A percentile compares a stretch with the other conserved stretches of the same genome.
These are phyloP conservation scores for Paracamarosporium sp. DNA, from an alignment of 2,329 filamentous ascomycete species.

Conservation along the genomic window DNA sequence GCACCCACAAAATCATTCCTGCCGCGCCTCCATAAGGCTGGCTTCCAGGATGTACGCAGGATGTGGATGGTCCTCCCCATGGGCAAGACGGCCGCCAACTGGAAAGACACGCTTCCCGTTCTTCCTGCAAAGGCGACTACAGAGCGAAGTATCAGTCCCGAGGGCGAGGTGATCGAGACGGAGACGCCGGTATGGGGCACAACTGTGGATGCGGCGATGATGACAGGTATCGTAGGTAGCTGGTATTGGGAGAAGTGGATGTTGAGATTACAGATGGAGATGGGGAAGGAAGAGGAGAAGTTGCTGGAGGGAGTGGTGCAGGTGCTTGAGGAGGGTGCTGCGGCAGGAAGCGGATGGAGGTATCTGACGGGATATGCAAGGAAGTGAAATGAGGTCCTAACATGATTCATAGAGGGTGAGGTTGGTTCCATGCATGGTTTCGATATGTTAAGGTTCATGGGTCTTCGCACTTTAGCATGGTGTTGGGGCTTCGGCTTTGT, in stretches of 20 bases:
- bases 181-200: slow-evolving; percentile 40
- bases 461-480: slow-evolving; percentile 22
- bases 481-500: slow-evolving; percentile 23
- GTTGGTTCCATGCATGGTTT: slow-evolving; percentile 1
- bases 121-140: slow-evolving; percentile 34
- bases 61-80: slow-evolving; percentile 91
- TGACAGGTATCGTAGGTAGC: slow-evolving; percentile 82
- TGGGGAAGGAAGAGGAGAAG: slow-evolving; percentile 67
- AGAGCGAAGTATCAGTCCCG: slow-evolving; percentile 47
- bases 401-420: slow-evolving; percentile 12
- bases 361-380: slow-evolving; percentile 61
- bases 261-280: slow-evolving; percentile 85
- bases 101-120: slow-evolving; percentile 45
- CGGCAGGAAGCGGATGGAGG: slow-evolving; percentile 64
- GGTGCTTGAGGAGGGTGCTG: slow-evolving; percentile 67
- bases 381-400: slow-evolving; percentile 32
- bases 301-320: slow-evolving; percentile 63
- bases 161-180: slow-evolving; percentile 38
- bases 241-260: slow-evolving; percentile 98
- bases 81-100: slow-evolving; percentile 58
- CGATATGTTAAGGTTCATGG: not conserved
- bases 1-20: slow-evolving; percentile 83
- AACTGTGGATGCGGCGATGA: slow-evolving; percentile 73
- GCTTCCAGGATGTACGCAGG: slow-evolving; percentile 81
- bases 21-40: slow-evolving; percentile 72